These are phyloP conservation scores for Neoascochyta sp. DNA, from an alignment of 2,329 filamentous ascomycete species.

Conservation along the genomic window DNA sequence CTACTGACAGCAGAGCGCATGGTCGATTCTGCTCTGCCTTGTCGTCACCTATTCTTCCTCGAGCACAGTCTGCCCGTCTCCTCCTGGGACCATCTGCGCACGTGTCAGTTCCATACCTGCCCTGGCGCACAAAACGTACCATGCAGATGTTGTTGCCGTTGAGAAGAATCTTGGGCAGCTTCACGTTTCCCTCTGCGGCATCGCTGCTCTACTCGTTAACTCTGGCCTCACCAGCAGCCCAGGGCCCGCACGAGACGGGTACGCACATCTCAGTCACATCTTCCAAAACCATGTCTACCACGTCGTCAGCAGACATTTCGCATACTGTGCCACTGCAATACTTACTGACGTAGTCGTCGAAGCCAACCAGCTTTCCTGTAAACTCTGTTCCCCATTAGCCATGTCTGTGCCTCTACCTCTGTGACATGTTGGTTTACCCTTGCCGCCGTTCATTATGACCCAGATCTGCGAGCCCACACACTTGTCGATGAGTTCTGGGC, in stretches of 20 bases:
- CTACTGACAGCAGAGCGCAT: neutral
- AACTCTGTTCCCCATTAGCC: slow-evolving; percentile 63
- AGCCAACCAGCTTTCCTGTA: slow-evolving; percentile 87
- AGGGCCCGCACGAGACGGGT: neutral
- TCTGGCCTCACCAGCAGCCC: neutral
- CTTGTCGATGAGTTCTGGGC: slow-evolving; percentile 91
- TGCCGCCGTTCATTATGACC: slow-evolving; percentile 99
- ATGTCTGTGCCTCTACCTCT: neutral
- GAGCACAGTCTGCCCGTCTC: slow-evolving; percentile 28
- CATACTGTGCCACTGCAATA: slow-evolving; percentile 37
- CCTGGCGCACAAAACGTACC: slow-evolving; percentile 54
- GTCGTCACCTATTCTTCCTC: slow-evolving; percentile 23
- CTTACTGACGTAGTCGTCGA: slow-evolving; percentile 99
- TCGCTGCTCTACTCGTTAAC: slow-evolving; percentile 58
- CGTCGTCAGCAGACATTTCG: slow-evolving; percentile 4
- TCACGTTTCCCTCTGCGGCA: slow-evolving; percentile 76
- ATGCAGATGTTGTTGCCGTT: slow-evolving; percentile 99
- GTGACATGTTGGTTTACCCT: slow-evolving; percentile 61
- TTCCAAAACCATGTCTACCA: slow-evolving; percentile 93
- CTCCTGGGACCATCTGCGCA: slow-evolving; percentile 34
- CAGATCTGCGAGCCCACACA: slow-evolving; percentile 97
- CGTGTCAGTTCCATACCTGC: slow-evolving; percentile 6
- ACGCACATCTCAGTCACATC: slow-evolving; percentile 93
- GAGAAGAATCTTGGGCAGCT: slow-evolving; percentile 88
- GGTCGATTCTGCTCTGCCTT: neutral